Base-by-base conservation (phyloP, 2,329 filamentous ascomycete genomes). In the Leptographium flavum region DNA sequence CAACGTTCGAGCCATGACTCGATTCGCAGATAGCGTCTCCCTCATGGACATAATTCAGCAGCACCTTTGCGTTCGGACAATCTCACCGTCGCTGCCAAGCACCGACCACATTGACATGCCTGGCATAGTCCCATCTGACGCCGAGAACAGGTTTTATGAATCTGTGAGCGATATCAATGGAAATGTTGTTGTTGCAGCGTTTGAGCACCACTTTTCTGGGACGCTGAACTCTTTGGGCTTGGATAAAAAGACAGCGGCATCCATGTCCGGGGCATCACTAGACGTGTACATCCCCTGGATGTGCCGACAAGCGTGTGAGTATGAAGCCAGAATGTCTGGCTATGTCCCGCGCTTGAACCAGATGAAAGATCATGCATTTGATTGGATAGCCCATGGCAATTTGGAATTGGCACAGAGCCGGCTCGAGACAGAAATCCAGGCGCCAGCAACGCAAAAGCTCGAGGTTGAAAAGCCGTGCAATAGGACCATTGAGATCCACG, bases 91-190 rank as follows among this genome's bases (percentile, higher is more conserved):
- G 4, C 19, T 44, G 15, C 19, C 42, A 4, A 5, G 32, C 6
- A 25, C 15, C 31, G 32, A 43, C 13, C 35, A 25, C 27, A 44
- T 44, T 19, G 9, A 39, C 19, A 30, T 44, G 1, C 4, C 6
- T 14, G 9, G 17, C 3, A 14, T 32, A 3, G 42, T 44, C 9
- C 42, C n/a, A n/a, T 21, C 25, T 5, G 23, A 44, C n/a, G 3
- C n/a, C 17, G 38, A 44, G 23, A 22, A 19, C 11, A 23, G 21
- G 10, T 39, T 32, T 11, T 28, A 44, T n/a, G 42, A 44, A 31
- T 5, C 35, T 33, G 42, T 44, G 13, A 25, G 35, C 21, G 42
- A 44, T 14, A 30, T 44, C 17, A 44, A 44, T 5, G 42, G 42
- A 11, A 11, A 39, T 8, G 25, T 44, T n/a, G 27, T 44, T 3